Base-by-base conservation (phyloP, 768 basidiomycete species). In the Mycena galopus region DNA sequence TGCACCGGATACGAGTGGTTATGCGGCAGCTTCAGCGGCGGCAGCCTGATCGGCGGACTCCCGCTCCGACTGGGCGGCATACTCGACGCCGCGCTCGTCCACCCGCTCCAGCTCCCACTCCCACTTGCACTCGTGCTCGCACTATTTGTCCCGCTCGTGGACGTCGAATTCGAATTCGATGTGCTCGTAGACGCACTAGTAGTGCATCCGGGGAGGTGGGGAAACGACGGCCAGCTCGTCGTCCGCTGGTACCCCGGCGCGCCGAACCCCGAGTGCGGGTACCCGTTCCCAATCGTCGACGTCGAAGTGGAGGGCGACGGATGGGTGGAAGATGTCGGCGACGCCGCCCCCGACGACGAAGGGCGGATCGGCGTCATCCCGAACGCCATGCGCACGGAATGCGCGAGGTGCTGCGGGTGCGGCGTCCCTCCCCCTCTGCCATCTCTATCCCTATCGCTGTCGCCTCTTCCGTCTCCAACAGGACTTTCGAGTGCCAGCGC, bases 331-430 rank as follows among this genome's bases (percentile, higher is more conserved):
- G 35, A 37, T 16, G 53, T 21, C 19, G 39, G 39, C 29, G 57
- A 29, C n/a, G n/a, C n/a, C n/a, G n/a, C n/a, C n/a, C n/a, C n/a
- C n/a, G n/a, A n/a, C n/a, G n/a, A n/a, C n/a, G n/a, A n/a, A 71
- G 60, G 51, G 62, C 88, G 88, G 42, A 96, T 95, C 0, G 94
- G 95, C 8, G 96, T 96, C 94, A 96, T 97, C 4, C 94, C 95
- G 75, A 98, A 98, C 58, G 96, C 96, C 35, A 92, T 86, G 47
- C 94, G 91, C 27, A 97, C 92, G 0, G 93, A 94, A 78, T 95
- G 93, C 4, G 94, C 94, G 42, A 97, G 88, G 77, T 94, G 91
- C 70, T 89, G 88, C 69, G 91, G 88, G 44, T 83, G 84, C 30
- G 81, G 77, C 1, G 85, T 81, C 30, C 85, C 84, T 35, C 75